These are phyloP conservation scores for Ogataea nonfermentans DNA, from an alignment of 805 yeast genomes.

Conservation along the genomic window DNA sequence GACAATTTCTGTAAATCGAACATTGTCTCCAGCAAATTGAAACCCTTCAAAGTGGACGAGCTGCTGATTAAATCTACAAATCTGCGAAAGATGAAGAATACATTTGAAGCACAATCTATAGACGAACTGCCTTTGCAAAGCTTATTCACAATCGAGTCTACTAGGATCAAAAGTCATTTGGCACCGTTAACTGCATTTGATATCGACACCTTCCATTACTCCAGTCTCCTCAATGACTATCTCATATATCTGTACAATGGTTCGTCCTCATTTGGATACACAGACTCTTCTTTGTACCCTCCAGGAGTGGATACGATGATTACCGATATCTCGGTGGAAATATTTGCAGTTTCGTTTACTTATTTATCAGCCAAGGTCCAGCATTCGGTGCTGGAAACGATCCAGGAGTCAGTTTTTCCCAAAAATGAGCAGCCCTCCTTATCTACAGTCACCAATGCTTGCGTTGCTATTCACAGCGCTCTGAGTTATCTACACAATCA, in stretches of 20 bases:
- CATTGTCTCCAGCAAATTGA: conserved; percentile 39
- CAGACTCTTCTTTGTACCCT: conserved; percentile 35
- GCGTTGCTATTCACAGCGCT: conserved; percentile 61
- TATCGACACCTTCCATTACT: conserved; percentile 31
- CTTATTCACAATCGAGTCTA: conserved; percentile 33
- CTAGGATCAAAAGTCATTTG: conserved; percentile 29
- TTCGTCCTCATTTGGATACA: conserved; percentile 32
- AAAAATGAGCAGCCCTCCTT: conserved; percentile 32
- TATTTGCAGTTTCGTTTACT: conserved; percentile 71
- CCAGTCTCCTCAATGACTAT: conserved; percentile 43
- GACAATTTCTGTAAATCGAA: conserved; percentile 31
- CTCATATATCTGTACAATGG: conserved; percentile 32
- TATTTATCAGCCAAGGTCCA: conserved; percentile 75
- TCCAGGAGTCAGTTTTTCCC: conserved; percentile 53
- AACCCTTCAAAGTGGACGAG: conserved; percentile 32
- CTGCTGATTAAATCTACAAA: conserved; percentile 30
- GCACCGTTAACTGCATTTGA: conserved; percentile 34
- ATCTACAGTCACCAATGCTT: conserved; percentile 46
- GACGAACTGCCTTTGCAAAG: conserved; percentile 24
- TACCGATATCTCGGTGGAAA: conserved; percentile 75
- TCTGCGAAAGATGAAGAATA: conserved; percentile 1
- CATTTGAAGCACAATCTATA: conserved; percentile 16
- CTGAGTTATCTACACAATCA: conserved; percentile 32
- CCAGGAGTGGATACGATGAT: conserved; percentile 51
- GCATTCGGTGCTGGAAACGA: conserved; percentile 78